Evolutionary conservation across 2,329 filamentous ascomycete genomes (phyloP).

Genomic region (Teratosphaeria epicoccoides): DNA sequence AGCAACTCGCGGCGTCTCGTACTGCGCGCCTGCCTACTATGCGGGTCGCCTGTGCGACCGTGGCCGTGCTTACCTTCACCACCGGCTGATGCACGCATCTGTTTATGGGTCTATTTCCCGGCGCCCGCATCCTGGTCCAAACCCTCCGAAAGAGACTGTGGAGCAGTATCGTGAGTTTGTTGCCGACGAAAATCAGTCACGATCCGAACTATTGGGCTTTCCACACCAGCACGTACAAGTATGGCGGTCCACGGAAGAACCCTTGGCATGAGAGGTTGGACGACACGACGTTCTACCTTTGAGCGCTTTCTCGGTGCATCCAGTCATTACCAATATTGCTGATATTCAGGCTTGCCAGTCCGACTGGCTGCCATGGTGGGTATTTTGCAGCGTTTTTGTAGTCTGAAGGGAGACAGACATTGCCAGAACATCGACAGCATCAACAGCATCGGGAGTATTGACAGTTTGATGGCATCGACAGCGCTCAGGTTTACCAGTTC

Average conservation of each 20-base stretch:
- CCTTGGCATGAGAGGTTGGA: conserved; percentile 19
- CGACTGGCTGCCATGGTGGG: not conserved
- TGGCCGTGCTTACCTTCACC: conserved; percentile 21
- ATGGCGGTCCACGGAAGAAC: conserved; percentile 5
- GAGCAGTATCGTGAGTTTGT: not conserved
- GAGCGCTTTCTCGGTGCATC: not conserved
- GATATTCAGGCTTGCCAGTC: conserved; percentile 3
- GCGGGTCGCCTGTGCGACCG: conserved; percentile 33
- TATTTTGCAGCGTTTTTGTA: not conserved
- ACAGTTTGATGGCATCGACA: no score
- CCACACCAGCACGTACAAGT: not conserved
- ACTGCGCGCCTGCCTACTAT: conserved; percentile 29
- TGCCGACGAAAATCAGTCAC: not conserved
- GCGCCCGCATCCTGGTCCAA: not conserved
- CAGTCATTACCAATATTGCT: not conserved
- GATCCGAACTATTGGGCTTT: not conserved
- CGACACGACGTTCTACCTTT: conserved; percentile 20
- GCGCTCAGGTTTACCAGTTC: conserved; percentile 3
- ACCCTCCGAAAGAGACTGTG: not conserved
- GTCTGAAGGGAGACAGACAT: not conserved
- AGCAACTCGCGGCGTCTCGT: conserved; percentile 24
- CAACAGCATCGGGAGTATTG: no score
- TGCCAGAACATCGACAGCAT: no score
- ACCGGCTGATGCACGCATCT: conserved; percentile 1
- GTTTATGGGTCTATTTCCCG: not conserved